phyloP scores from a whole-genome alignment of 768 basidiomycete species.

The Hemileccinum impolitum region DNA sequence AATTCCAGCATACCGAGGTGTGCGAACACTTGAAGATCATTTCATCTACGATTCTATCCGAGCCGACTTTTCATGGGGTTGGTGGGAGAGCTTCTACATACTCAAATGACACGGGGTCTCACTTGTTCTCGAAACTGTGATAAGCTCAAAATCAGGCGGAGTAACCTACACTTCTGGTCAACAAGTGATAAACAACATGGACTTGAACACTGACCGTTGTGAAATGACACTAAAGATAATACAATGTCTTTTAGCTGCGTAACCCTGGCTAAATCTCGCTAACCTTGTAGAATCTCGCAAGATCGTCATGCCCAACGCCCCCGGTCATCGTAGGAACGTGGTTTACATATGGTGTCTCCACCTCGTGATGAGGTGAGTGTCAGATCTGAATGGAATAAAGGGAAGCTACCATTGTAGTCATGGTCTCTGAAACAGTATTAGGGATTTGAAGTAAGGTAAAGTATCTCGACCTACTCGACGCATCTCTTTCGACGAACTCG shows the following conservation, averaged over 20 bases:
- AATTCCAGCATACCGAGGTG: conserved; percentile 27
- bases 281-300: conserved; percentile 46
- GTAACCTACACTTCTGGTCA: conserved; percentile 31
- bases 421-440: conserved; percentile 32
- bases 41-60: conserved; percentile 46
- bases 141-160: conserved; percentile 38
- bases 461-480: conserved; percentile 31
- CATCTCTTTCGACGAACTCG: conserved; percentile 40
- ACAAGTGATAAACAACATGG: neutral
- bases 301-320: conserved; percentile 39
- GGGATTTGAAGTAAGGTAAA: neutral
- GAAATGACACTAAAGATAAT: conserved; percentile 34
- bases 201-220: conserved; percentile 24
- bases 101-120: conserved; percentile 2
- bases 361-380: conserved; percentile 28
- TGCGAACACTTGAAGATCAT: conserved; percentile 44
- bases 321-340: conserved; percentile 46
- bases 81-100: neutral
- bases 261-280: neutral
- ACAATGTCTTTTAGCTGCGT: neutral
- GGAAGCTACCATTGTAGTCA: conserved; percentile 38
- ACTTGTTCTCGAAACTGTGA: conserved; percentile 42
- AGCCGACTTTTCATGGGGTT: conserved; percentile 29
- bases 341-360: conserved; percentile 40
- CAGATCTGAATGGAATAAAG: neutral